Conservation (phyloP, 331 rosid species). For the Quercus phellos region DNA sequence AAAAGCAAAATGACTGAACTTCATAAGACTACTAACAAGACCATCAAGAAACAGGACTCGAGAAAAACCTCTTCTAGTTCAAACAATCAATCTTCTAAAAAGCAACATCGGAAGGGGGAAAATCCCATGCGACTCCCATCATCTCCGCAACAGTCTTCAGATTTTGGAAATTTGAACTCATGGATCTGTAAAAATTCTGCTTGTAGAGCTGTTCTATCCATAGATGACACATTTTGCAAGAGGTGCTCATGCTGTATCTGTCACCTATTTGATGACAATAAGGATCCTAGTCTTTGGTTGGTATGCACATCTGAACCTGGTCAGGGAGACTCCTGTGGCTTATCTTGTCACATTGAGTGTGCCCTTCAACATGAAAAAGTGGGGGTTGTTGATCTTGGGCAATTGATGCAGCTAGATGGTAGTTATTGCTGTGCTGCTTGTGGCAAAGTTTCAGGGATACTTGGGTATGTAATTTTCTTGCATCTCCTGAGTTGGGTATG, state of each 20-base stretch:
- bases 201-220: conserved; percentile 87
- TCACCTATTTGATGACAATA: conserved; percentile 92
- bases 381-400: conserved; percentile 98
- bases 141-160: conserved; percentile 57
- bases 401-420: conserved; percentile 96
- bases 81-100: conserved; percentile 52
- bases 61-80: conserved; percentile 55
- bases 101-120: conserved; percentile 84
- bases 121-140: conserved; percentile 66
- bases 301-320: conserved; percentile 81
- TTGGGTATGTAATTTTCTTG: conserved; percentile 64
- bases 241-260: conserved; percentile 99
- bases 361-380: conserved; percentile 87
- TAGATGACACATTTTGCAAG: conserved; percentile 87
- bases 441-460: conserved; percentile 96
- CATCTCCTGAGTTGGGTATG: conserved; percentile 9
- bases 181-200: conserved; percentile 99
- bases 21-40: conserved; percentile 48
- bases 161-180: conserved; percentile 60
- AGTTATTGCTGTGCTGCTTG: conserved; percentile 98
- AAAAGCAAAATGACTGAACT: conserved; percentile 54
- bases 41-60: conserved; percentile 67
- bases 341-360: conserved; percentile 96
- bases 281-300: conserved; percentile 99
- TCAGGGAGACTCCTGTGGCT: conserved; percentile 80